These are phyloP conservation scores for Evernia prunastri DNA, from an alignment of 495 filamentous ascomycete species.

Conservation along the genomic window DNA sequence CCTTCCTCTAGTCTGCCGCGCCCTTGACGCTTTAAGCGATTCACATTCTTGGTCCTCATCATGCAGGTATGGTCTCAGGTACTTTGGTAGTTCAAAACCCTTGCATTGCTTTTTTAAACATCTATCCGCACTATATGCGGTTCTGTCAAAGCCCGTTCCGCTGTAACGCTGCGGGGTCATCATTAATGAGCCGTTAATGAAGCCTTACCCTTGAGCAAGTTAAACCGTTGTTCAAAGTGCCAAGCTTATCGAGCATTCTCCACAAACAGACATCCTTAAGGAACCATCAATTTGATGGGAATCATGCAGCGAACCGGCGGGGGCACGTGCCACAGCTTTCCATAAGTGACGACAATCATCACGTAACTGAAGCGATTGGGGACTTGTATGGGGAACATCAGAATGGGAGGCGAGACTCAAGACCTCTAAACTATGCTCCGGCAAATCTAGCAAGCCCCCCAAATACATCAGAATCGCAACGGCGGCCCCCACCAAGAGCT, in stretches of 20 bases:
- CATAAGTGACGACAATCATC: conserved; percentile 78
- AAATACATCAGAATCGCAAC: conserved; percentile 25
- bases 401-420: conserved; percentile 50
- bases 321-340: conserved; percentile 62
- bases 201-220: background rate
- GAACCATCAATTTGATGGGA: conserved; percentile 48
- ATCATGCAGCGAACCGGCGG: conserved; percentile 45
- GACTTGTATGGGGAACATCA: conserved; percentile 90
- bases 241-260: conserved; percentile 7
- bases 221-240: background rate
- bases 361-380: conserved; percentile 96
- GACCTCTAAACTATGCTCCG: conserved; percentile 59
- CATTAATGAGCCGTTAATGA: background rate
- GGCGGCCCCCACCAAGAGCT: conserved; percentile 36
- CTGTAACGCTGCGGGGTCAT: background rate
- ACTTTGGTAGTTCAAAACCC: background rate
- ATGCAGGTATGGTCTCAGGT: conserved; percentile 20
- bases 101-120: conserved; percentile 2
- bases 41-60: conserved; percentile 11
- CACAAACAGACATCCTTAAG: conserved; percentile 47
- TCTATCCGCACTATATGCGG: background rate
- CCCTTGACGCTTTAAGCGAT: conserved; percentile 10
- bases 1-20: conserved; percentile 1
- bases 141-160: background rate
- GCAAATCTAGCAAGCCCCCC: conserved; percentile 40